These are phyloP conservation scores for Chaetothyriales sp. DNA, from an alignment of 2,329 filamentous ascomycete genomes.

Conservation along the genomic window DNA sequence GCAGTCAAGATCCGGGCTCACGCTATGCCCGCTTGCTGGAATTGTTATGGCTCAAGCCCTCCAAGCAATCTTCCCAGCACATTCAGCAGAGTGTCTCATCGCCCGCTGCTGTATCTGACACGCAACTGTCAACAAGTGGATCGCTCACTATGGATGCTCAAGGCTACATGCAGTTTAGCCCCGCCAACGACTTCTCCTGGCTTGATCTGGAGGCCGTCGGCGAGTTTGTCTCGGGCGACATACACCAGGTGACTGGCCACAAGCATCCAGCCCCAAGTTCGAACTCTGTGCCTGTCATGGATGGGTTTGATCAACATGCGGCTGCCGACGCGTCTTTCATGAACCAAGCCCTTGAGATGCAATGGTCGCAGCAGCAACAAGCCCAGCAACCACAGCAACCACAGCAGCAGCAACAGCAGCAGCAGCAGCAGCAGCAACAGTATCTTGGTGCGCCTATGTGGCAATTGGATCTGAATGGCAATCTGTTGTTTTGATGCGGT, in stretches of 20 bases:
- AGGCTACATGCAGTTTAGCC: slow-evolving; percentile 27
- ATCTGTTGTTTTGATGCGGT: slow-evolving; percentile 17
- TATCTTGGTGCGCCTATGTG: slow-evolving; percentile 15
- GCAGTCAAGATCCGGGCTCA: slow-evolving; percentile 44
- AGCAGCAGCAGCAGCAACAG: slow-evolving; percentile 17
- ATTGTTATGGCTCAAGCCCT: slow-evolving; percentile 39
- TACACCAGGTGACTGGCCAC: not conserved
- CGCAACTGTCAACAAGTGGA: slow-evolving; percentile 20
- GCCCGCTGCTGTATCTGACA: slow-evolving; percentile 19
- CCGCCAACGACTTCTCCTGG: slow-evolving; percentile 46
- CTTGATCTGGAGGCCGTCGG: slow-evolving; percentile 45
- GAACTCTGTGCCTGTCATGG: not conserved
- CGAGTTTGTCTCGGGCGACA: slow-evolving; percentile 37
- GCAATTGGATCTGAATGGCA: slow-evolving; percentile 24
- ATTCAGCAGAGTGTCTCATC: slow-evolving; percentile 10
- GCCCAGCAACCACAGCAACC: not conserved
- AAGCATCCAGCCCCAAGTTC: not conserved
- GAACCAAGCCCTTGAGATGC: slow-evolving; percentile 8
- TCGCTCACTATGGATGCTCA: slow-evolving; percentile 15
- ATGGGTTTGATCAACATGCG: not conserved
- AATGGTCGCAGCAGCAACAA: slow-evolving; percentile 16
- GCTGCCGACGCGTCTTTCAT: slow-evolving; percentile 4
- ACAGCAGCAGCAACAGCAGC: not conserved
- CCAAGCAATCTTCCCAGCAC: slow-evolving; percentile 13
- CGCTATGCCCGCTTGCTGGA: slow-evolving; percentile 47